A percentile compares a stretch with the other conserved stretches of the same genome.
Conservation (phyloP, 2,329 filamentous ascomycete genomes). For the Endoconidiophora laricicola region DNA sequence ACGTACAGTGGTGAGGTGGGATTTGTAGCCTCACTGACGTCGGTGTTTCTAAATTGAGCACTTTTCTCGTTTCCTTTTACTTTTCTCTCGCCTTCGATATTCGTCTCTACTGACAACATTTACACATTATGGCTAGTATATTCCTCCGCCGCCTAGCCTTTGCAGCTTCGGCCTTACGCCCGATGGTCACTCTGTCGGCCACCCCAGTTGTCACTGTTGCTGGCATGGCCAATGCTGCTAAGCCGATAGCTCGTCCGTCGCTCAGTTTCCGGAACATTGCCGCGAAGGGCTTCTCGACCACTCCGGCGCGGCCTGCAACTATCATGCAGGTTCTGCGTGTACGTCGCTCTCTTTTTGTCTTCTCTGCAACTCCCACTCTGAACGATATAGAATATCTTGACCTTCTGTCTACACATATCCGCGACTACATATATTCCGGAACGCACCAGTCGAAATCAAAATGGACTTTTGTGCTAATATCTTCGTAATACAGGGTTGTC, state of each 20-base stretch:
- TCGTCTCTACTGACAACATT: background rate
- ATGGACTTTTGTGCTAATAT: too few relatives aligned
- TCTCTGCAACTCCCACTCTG: background rate
- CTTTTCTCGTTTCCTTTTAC: too few relatives aligned
- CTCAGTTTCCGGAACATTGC: background rate
- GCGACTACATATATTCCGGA: too few relatives aligned
- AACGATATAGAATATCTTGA: background rate
- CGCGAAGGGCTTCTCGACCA: conserved; percentile 34
- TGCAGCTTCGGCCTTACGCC: conserved; percentile 7
- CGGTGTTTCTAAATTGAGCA: too few relatives aligned
- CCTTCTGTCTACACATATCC: conserved; percentile 9
- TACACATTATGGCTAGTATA: conserved; percentile 6
- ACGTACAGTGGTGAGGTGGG: too few relatives aligned
- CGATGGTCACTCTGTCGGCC: conserved; percentile 16
- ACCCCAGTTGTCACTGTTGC: conserved; percentile 15
- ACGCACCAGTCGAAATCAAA: too few relatives aligned
- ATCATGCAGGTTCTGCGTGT: conserved; percentile 55
- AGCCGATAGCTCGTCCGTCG: background rate
- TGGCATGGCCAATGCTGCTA: background rate
- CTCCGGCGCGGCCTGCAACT: conserved; percentile 41
- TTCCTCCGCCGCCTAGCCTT: conserved; percentile 10
- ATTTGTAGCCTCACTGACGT: too few relatives aligned
- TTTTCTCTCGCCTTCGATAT: background rate
- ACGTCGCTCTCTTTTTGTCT: conserved; percentile 14
- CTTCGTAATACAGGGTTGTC: conserved; percentile 41